Conservation (phyloP, 2,329 filamentous ascomycete species). For the Onygenales sp. region DNA sequence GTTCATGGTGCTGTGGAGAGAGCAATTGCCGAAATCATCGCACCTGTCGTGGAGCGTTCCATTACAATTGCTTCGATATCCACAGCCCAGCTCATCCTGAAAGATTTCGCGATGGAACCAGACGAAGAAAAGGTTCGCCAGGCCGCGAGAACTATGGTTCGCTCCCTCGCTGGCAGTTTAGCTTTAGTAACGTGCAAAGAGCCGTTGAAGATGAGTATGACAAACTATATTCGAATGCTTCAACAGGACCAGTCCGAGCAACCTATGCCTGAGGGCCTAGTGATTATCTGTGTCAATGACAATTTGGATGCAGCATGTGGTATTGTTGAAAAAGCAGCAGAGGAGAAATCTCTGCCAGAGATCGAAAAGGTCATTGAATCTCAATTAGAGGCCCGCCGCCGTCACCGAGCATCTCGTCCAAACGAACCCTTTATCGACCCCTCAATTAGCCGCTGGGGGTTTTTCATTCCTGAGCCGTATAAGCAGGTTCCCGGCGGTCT, state of each 20-base stretch:
- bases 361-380: constrained; percentile 88
- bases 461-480: constrained; percentile 88
- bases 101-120: constrained; percentile 89
- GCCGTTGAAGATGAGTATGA: constrained; percentile 89
- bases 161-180: constrained; percentile 84
- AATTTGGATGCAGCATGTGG: constrained; percentile 89
- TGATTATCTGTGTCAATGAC: constrained; percentile 97
- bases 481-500: constrained; percentile 74
- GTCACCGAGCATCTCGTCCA: constrained; percentile 63
- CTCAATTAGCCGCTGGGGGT: constrained; percentile 78
- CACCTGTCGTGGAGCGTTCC: constrained; percentile 91
- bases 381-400: constrained; percentile 67
- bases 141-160: constrained; percentile 87
- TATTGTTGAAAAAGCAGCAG: constrained; percentile 91
- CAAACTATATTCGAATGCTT: constrained; percentile 89
- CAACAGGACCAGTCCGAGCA: constrained; percentile 55
- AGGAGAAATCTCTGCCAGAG: constrained; percentile 84
- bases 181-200: constrained; percentile 98
- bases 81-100: constrained; percentile 87
- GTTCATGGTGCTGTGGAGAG: constrained; percentile 78
- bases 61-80: constrained; percentile 97
- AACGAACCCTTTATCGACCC: constrained; percentile 79
- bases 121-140: constrained; percentile 80
- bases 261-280: constrained; percentile 83
- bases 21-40: constrained; percentile 91